Evolutionary conservation across 345 rosid genomes (phyloP).

Genomic region (Euclidium syriacum): DNA sequence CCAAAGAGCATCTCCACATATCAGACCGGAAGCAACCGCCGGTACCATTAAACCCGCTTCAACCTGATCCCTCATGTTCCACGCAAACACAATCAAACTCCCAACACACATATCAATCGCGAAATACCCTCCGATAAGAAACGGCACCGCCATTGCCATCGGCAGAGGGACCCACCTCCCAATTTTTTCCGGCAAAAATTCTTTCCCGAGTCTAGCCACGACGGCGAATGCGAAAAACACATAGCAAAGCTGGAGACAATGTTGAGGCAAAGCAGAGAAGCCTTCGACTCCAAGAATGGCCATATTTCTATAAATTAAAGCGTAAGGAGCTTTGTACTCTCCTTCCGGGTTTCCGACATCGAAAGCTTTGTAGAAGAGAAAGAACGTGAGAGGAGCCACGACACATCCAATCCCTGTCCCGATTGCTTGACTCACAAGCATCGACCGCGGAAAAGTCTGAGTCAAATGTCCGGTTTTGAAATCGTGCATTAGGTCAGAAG

Average conservation of each 20-base stretch:
- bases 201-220: slow-evolving; percentile 30
- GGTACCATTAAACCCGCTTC: slow-evolving; percentile 33
- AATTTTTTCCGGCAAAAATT: slow-evolving; percentile 16
- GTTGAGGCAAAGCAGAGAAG: slow-evolving; percentile 45
- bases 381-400: slow-evolving; percentile 45
- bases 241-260: slow-evolving; percentile 42
- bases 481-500: slow-evolving; percentile 52
- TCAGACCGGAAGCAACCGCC: slow-evolving; percentile 38
- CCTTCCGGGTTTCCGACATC: slow-evolving; percentile 38
- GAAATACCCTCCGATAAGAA: slow-evolving; percentile 43
- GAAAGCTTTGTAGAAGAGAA: slow-evolving; percentile 44
- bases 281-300: slow-evolving; percentile 52
- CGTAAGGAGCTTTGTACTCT: slow-evolving; percentile 45
- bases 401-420: slow-evolving; percentile 50
- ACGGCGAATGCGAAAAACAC: slow-evolving; percentile 39
- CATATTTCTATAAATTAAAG: slow-evolving; percentile 43
- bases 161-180: slow-evolving; percentile 45
- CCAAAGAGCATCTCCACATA: slow-evolving; percentile 41
- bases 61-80: slow-evolving; percentile 37
- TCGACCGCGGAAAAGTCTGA: slow-evolving; percentile 40
- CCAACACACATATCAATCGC: slow-evolving; percentile 52
- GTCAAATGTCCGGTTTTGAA: slow-evolving; percentile 52
- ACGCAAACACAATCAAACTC: slow-evolving; percentile 42
- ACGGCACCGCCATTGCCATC: slow-evolving; percentile 52
- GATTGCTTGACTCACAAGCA: slow-evolving; percentile 55